Conservation (phyloP, 768 basidiomycete species). For the Goffeauzyma gilvescens region DNA sequence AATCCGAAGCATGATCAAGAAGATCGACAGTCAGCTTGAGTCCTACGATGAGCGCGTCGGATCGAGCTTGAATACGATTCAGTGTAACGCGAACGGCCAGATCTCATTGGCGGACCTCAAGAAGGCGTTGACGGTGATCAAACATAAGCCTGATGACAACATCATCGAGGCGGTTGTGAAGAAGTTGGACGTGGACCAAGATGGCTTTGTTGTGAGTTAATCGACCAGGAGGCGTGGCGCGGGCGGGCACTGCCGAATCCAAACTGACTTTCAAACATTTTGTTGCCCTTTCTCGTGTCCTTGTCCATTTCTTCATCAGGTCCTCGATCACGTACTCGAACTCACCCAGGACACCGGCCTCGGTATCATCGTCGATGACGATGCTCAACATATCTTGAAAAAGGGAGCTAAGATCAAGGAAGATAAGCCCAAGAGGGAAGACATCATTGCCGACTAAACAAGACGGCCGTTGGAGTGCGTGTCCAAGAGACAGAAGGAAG, state of each 20-base stretch:
- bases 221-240: not conserved
- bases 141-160: constrained; percentile 77
- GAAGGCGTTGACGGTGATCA: constrained; percentile 79
- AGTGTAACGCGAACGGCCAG: constrained; percentile 41
- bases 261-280: not conserved
- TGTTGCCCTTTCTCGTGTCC: not conserved
- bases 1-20: constrained; percentile 83
- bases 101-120: constrained; percentile 76
- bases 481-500: too few relatives aligned
- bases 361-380: constrained; percentile 67
- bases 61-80: constrained; percentile 32
- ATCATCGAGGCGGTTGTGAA: constrained; percentile 69
- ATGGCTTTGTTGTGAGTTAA: constrained; percentile 63
- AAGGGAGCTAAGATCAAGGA: constrained; percentile 30
- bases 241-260: not conserved
- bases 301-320: constrained; percentile 13
- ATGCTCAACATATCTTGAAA: constrained; percentile 56
- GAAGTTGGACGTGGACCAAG: constrained; percentile 88
- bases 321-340: constrained; percentile 74
- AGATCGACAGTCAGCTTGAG: constrained; percentile 78
- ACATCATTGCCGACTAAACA: constrained; percentile 51
- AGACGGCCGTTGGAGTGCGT: too few relatives aligned
- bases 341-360: constrained; percentile 73
- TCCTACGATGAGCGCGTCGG: constrained; percentile 63
- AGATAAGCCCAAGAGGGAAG: constrained; percentile 70